Conservation (phyloP, 2,329 filamentous ascomycete species). For the Harringtonia lauricola region DNA sequence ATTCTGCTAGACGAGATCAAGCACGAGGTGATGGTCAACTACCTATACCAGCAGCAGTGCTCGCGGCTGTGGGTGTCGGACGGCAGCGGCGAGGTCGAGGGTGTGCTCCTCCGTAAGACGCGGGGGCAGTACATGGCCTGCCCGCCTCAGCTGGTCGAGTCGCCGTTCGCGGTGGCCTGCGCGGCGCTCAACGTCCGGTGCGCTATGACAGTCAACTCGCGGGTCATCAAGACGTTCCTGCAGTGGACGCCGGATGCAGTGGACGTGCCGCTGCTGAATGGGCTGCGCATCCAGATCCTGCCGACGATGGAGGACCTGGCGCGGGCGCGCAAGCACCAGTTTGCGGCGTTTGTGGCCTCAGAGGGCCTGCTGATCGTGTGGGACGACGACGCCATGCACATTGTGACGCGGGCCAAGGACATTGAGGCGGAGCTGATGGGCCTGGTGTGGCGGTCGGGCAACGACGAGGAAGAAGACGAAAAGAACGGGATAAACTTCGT, state of each 20-base stretch:
- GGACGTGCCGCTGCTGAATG: conserved; percentile 66
- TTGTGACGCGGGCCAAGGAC: conserved; percentile 56
- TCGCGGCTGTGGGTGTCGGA: conserved; percentile 64
- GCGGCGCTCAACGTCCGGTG: conserved; percentile 63
- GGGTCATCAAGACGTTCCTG: conserved; percentile 69
- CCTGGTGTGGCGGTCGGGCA: conserved; percentile 57
- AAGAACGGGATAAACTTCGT: conserved; percentile 29
- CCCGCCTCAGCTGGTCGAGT: conserved; percentile 51
- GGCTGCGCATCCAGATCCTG: conserved; percentile 65
- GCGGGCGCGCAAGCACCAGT: conserved; percentile 65
- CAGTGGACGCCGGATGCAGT: conserved; percentile 61
- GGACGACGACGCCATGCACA: conserved; percentile 67
- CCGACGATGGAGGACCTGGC: conserved; percentile 61
- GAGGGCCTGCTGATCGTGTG: conserved; percentile 66
- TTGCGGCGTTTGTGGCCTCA: conserved; percentile 65
- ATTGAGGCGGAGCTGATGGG: conserved; percentile 72
- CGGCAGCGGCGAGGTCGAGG: conserved; percentile 56
- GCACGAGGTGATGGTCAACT: conserved; percentile 76
- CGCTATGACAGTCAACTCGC: conserved; percentile 71
- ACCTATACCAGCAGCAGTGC: conserved; percentile 71
- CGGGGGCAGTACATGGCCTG: conserved; percentile 63
- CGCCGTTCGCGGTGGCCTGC: conserved; percentile 53
- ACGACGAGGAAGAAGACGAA: conserved; percentile 39
- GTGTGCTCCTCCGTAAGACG: conserved; percentile 59
- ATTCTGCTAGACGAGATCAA: conserved; percentile 60